These are phyloP conservation scores for Dendrocalamus latiflorus DNA, from an alignment of 202 grass and related monocot species.

Conservation along the genomic window DNA sequence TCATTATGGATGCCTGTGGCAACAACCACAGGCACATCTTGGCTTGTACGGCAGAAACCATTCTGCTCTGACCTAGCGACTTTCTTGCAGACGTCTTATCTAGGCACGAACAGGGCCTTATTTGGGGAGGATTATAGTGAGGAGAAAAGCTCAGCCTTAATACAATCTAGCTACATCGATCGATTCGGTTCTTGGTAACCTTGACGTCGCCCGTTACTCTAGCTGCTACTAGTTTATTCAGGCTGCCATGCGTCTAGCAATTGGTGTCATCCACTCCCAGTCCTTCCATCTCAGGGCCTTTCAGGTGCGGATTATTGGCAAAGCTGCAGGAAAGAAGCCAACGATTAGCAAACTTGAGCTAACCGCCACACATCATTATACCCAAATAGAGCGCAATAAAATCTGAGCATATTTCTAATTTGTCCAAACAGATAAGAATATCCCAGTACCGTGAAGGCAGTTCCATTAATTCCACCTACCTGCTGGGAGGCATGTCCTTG, in stretches of 20 bases:
- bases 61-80: background rate
- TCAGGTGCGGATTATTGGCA: constrained; percentile 63
- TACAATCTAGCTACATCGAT: background rate
- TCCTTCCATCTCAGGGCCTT: constrained; percentile 41
- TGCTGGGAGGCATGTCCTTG: constrained; percentile 31
- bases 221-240: background rate
- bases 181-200: background rate
- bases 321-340: constrained; percentile 38
- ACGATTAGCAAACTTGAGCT: background rate
- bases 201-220: background rate
- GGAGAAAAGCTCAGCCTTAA: too few relatives aligned
- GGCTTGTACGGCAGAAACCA: background rate
- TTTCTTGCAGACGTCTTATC: too few relatives aligned
- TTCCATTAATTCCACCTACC: constrained; percentile 25
- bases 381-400: background rate
- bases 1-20: background rate
- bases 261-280: constrained; percentile 30
- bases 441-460: background rate
- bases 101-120: too few relatives aligned
- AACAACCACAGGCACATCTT: background rate
- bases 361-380: background rate
- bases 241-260: constrained; percentile 33
- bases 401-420: background rate
- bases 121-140: too few relatives aligned
- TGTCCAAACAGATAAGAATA: background rate